Evolutionary conservation across 2,329 filamentous ascomycete species (phyloP).

Genomic region (Venturia nashicola): DNA sequence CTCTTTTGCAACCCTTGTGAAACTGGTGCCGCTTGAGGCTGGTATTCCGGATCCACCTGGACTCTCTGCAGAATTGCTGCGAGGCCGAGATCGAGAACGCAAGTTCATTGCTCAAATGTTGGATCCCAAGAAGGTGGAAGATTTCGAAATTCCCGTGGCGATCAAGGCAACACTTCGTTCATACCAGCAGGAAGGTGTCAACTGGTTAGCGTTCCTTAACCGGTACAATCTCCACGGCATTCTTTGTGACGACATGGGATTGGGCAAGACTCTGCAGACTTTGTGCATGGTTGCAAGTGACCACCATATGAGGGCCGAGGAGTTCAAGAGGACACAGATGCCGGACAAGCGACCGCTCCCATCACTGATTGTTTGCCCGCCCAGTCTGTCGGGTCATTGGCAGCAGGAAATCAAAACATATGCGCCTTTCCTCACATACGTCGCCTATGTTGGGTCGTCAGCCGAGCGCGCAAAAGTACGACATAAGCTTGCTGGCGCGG

Average conservation of each 20-base stretch:
- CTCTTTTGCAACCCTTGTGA: conserved; percentile 92
- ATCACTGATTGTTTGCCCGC: conserved; percentile 90
- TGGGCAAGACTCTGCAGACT: conserved; percentile 94
- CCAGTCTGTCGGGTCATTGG: conserved; percentile 95
- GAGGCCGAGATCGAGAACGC: conserved; percentile 83
- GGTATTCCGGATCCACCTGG: conserved; percentile 95
- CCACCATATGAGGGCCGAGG: conserved; percentile 83
- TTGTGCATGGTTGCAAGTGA: conserved; percentile 97
- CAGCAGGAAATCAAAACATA: conserved; percentile 95
- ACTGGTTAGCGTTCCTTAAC: conserved; percentile 97
- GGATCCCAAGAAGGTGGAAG: conserved; percentile 91
- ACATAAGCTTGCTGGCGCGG: conserved; percentile 59
- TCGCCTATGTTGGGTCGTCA: conserved; percentile 85
- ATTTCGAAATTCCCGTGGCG: conserved; percentile 84
- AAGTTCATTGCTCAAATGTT: conserved; percentile 96
- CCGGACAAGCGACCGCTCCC: conserved; percentile 69
- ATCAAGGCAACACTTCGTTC: conserved; percentile 95
- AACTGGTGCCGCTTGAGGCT: conserved; percentile 90
- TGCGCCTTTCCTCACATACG: conserved; percentile 81
- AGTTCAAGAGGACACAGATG: conserved; percentile 71
- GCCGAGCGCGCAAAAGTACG: conserved; percentile 63
- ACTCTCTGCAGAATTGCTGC: conserved; percentile 73
- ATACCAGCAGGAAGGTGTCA: conserved; percentile 97
- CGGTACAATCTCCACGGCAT: conserved; percentile 97
- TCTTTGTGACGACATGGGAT: conserved; percentile 97